These are phyloP conservation scores for Theobroma grandiflorum DNA, from an alignment of 441 rosid genomes.

Conservation along the genomic window DNA sequence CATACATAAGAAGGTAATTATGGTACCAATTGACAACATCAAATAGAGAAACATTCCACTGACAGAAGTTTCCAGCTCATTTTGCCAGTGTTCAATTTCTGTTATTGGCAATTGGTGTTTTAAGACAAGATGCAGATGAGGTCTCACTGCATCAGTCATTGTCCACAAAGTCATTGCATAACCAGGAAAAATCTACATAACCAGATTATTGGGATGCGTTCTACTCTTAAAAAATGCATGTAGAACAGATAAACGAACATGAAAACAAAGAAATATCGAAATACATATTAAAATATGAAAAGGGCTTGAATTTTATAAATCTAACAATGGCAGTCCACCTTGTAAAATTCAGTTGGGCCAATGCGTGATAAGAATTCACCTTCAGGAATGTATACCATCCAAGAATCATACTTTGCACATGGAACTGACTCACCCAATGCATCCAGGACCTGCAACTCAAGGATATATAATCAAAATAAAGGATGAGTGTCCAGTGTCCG, in stretches of 20 bases:
- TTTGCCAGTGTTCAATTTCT: not conserved
- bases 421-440: conserved; percentile 88
- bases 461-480: not conserved
- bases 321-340: conserved; percentile 52
- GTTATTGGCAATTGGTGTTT: not conserved
- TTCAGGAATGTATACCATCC: conserved; percentile 96
- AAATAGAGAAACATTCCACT: not conserved
- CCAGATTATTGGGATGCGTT: not conserved
- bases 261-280: not conserved
- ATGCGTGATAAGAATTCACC: conserved; percentile 92
- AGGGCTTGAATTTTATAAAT: conserved; percentile 7
- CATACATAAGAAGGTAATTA: not conserved
- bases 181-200: not conserved
- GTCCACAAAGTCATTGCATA: not conserved
- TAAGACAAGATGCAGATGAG: not conserved
- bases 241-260: not conserved
- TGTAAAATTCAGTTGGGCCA: conserved; percentile 89
- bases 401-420: conserved; percentile 83
- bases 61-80: not conserved
- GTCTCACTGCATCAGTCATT: not conserved
- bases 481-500: not conserved
- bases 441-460: conserved; percentile 73
- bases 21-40: not conserved
- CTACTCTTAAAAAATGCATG: not conserved
- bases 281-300: not conserved